Evolutionary conservation across 202 grass and related monocot species (phyloP).

Genomic region (Alloteropsis angusta): DNA sequence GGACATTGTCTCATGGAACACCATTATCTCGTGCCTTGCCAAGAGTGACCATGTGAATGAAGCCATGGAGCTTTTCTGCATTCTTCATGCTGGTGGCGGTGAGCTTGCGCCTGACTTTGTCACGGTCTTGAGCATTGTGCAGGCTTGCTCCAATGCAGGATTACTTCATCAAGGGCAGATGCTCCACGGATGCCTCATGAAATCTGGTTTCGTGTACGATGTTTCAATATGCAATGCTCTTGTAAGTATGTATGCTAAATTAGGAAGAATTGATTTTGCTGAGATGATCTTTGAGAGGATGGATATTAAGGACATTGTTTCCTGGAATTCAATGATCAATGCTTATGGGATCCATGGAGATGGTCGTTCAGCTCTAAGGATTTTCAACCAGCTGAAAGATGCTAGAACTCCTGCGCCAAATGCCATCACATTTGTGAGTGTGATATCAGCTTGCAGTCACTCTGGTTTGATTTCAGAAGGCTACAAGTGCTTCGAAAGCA

Average conservation of each 20-base stretch:
- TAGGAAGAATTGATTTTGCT: conserved; percentile 50
- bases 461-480: conserved; percentile 62
- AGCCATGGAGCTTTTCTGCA: conserved; percentile 43
- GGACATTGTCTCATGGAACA: conserved; percentile 71
- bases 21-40: conserved; percentile 56
- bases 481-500: conserved; percentile 49
- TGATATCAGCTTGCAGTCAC: conserved; percentile 54
- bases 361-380: conserved; percentile 31
- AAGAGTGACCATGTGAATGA: conserved; percentile 39
- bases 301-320: conserved; percentile 41
- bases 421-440: conserved; percentile 46
- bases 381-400: conserved; percentile 39
- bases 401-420: conserved; percentile 35
- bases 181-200: conserved; percentile 44
- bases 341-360: conserved; percentile 58
- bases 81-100: conserved; percentile 28
- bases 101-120: conserved; percentile 40
- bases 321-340: conserved; percentile 65
- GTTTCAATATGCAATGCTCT: conserved; percentile 49
- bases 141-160: conserved; percentile 45
- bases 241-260: conserved; percentile 62
- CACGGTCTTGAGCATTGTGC: conserved; percentile 44
- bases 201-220: conserved; percentile 19
- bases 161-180: conserved; percentile 37
- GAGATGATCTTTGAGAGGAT: conserved; percentile 40